Conservation (phyloP, 768 basidiomycete species). For the Termitomyces sp. region DNA sequence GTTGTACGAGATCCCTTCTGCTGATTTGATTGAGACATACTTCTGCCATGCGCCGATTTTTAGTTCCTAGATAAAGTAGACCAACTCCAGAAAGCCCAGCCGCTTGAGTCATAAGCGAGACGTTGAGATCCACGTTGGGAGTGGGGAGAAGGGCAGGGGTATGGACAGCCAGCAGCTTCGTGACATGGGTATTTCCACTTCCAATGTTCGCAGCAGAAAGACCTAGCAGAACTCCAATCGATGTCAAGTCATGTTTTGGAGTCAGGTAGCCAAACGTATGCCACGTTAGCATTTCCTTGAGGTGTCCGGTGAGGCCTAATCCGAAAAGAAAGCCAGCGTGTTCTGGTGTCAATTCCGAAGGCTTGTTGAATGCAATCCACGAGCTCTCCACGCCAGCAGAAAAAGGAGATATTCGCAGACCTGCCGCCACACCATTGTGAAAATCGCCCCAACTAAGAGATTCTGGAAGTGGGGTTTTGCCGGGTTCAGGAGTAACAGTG, state of each 20-base stretch:
- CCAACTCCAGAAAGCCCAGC: constrained; percentile 88
- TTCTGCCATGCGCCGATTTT: constrained; percentile 89
- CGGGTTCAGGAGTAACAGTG: constrained; percentile 60
- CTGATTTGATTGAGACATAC: constrained; percentile 84
- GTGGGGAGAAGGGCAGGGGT: constrained; percentile 90
- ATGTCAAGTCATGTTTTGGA: constrained; percentile 93
- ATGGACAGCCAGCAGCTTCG: constrained; percentile 88
- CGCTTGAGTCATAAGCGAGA: constrained; percentile 85
- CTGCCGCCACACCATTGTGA: constrained; percentile 95
- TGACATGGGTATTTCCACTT: constrained; percentile 81
- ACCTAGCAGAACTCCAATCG: constrained; percentile 91
- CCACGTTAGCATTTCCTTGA: constrained; percentile 88
- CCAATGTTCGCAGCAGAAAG: constrained; percentile 89
- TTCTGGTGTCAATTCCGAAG: constrained; percentile 82
- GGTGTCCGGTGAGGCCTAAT: constrained; percentile 87
- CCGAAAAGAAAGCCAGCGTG: constrained; percentile 97
- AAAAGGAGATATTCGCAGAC: constrained; percentile 76
- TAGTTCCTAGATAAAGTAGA: constrained; percentile 84
- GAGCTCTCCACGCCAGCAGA: constrained; percentile 80
- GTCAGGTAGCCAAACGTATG: constrained; percentile 95
- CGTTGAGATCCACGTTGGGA: constrained; percentile 83
- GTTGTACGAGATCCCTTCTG: constrained; percentile 70
- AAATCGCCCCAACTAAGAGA: constrained; percentile 92
- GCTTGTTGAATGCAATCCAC: constrained; percentile 96
- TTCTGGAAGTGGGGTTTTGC: constrained; percentile 66